phyloP scores from a whole-genome alignment of 306 rosid genomes.

The Hippophae tibetana region DNA sequence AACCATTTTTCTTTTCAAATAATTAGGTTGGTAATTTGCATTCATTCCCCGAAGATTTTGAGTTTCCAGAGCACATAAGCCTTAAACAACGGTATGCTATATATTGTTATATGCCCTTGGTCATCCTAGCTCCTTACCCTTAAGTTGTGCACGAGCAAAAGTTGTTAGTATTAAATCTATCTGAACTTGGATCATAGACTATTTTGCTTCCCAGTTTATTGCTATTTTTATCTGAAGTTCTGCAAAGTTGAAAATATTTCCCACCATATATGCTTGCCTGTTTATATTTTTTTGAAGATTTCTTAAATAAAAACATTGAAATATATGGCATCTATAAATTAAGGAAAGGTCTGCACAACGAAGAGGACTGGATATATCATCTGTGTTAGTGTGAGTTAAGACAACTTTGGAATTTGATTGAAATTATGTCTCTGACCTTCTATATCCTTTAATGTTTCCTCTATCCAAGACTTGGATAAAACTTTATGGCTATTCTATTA shows the following conservation, averaged over 20 bases:
- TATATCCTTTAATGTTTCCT: no score
- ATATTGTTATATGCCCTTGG: background rate
- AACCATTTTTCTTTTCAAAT: constrained; percentile 7
- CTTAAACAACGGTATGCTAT: constrained; percentile 69
- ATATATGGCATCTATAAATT: background rate
- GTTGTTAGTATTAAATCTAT: background rate
- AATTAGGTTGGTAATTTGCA: constrained; percentile 79
- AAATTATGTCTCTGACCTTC: background rate
- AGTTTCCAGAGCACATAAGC: constrained; percentile 66
- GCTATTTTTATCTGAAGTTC: background rate
- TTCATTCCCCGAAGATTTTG: constrained; percentile 69
- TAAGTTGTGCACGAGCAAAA: background rate
- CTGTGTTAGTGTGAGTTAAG: background rate
- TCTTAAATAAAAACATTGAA: background rate
- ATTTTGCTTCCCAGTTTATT: background rate
- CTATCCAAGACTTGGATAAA: no score
- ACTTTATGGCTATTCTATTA: no score
- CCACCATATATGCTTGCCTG: background rate
- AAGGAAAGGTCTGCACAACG: background rate
- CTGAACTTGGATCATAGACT: background rate
- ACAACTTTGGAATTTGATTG: background rate
- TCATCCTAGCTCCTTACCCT: background rate
- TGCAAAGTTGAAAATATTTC: background rate
- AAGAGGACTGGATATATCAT: no score
- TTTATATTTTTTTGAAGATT: background rate